These are phyloP conservation scores for Fomitopsis betulina DNA, from an alignment of 1,284 basidiomycete genomes.

Conservation along the genomic window DNA sequence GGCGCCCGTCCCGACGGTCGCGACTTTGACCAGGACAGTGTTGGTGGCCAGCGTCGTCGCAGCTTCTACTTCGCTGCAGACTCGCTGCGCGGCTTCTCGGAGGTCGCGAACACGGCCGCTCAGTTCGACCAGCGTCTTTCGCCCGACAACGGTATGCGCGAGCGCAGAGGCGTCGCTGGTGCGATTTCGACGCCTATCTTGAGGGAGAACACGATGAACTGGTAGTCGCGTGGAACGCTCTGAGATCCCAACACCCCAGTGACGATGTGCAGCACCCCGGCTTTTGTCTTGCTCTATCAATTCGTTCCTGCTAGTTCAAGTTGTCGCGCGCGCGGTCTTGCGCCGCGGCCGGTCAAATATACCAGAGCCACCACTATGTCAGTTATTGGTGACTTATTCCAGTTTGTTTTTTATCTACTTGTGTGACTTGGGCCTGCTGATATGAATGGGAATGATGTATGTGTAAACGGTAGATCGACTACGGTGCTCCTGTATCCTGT, in stretches of 20 bases:
- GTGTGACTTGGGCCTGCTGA: not conserved
- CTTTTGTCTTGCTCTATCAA: not conserved
- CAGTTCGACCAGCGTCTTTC: slow-evolving; percentile 13
- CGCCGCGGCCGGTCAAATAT: not conserved
- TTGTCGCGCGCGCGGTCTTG: not conserved
- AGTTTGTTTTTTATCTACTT: not conserved
- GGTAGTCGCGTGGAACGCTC: slow-evolving; percentile 13
- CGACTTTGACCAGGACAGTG: slow-evolving; percentile 69
- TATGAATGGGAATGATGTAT: slow-evolving; percentile 1
- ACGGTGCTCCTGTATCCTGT: not conserved
- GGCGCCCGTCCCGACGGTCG: slow-evolving; percentile 52
- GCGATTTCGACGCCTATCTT: slow-evolving; percentile 27
- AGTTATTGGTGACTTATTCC: slow-evolving; percentile 2
- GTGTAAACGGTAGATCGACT: slow-evolving; percentile 3
- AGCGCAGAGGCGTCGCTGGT: slow-evolving; percentile 22
- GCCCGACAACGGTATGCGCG: slow-evolving; percentile 22
- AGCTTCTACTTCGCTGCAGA: slow-evolving; percentile 85
- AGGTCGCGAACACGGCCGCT: slow-evolving; percentile 10
- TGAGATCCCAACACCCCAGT: not conserved
- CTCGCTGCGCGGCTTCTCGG: slow-evolving; percentile 55
- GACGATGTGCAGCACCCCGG: not conserved
- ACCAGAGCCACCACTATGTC: not conserved
- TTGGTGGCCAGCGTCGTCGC: slow-evolving; percentile 64
- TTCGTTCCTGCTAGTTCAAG: not conserved
- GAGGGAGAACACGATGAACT: slow-evolving; percentile 30